These are phyloP conservation scores for Millerozyma miso DNA, from an alignment of 805 yeast genomes.

Conservation along the genomic window DNA sequence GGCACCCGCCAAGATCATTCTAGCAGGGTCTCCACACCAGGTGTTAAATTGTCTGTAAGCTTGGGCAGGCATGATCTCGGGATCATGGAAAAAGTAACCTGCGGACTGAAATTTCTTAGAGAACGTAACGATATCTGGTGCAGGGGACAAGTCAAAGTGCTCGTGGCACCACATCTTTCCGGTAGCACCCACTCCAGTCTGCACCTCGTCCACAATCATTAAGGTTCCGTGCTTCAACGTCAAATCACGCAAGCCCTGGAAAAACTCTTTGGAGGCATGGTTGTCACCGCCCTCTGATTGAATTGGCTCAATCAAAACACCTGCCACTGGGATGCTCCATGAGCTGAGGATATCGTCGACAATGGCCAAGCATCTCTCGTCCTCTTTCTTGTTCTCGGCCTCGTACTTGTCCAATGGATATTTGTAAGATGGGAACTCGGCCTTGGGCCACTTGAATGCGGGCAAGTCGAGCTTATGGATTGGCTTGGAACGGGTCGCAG, in stretches of 20 bases:
- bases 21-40: constrained; percentile 76
- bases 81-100: constrained; percentile 63
- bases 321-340: constrained; percentile 72
- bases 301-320: constrained; percentile 54
- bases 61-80: constrained; percentile 52
- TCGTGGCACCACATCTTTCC: constrained; percentile 75
- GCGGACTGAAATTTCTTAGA: constrained; percentile 73
- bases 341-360: constrained; percentile 67
- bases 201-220: constrained; percentile 69
- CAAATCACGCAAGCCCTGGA: constrained; percentile 59
- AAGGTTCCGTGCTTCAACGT: constrained; percentile 55
- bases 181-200: constrained; percentile 71
- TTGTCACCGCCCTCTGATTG: constrained; percentile 78
- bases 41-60: constrained; percentile 73
- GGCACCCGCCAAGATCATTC: constrained; percentile 67
- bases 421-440: constrained; percentile 80
- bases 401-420: constrained; percentile 74
- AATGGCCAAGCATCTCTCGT: constrained; percentile 69
- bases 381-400: constrained; percentile 69
- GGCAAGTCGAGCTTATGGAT: constrained; percentile 92
- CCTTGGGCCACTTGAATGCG: constrained; percentile 95
- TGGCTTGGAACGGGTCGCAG: constrained; percentile 91
- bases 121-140: constrained; percentile 68
- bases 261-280: constrained; percentile 59
- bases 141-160: constrained; percentile 56